phyloP scores from a whole-genome alignment of 495 filamentous ascomycete genomes.

The Xylaria intraflava region DNA sequence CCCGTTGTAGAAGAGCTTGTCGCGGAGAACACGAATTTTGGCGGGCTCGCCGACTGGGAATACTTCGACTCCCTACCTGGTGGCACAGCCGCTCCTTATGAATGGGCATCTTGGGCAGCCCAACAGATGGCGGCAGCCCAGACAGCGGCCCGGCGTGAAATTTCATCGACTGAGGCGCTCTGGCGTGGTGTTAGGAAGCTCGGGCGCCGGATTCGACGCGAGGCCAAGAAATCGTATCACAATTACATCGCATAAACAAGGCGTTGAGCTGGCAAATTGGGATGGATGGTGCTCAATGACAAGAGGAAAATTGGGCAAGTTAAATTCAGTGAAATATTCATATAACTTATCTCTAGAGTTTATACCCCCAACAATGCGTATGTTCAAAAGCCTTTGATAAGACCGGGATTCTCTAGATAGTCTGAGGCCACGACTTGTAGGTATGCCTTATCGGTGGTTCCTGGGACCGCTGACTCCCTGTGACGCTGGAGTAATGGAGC shows the following conservation, averaged over 20 bases:
- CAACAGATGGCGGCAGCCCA: slow-evolving; percentile 17
- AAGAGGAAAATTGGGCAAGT: no score
- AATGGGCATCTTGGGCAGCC: slow-evolving; percentile 54
- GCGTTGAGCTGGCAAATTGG: neutral
- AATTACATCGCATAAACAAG: slow-evolving; percentile 17
- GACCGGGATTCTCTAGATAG: no score
- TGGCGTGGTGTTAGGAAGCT: slow-evolving; percentile 20
- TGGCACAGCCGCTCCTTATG: slow-evolving; percentile 52
- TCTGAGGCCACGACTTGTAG: no score
- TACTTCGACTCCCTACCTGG: slow-evolving; percentile 71
- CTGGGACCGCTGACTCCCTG: neutral
- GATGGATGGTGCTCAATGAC: no score
- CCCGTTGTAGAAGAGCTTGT: slow-evolving; percentile 32
- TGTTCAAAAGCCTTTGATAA: no score
- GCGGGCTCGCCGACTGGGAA: slow-evolving; percentile 84
- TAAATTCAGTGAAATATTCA: neutral
- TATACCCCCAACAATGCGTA: no score
- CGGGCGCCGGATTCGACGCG: slow-evolving; percentile 17
- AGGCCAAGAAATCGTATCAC: slow-evolving; percentile 22
- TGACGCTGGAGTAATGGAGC: neutral
- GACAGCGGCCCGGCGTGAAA: slow-evolving; percentile 13
- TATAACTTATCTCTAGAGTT: no score
- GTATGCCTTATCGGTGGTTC: neutral
- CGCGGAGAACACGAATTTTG: slow-evolving; percentile 45
- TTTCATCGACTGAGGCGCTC: slow-evolving; percentile 16